Evolutionary conservation across 371 early-diverging fungal species (phyloP), one percentile per base, ranked within the genome.

Genomic region (Mortierella sp.): DNA sequence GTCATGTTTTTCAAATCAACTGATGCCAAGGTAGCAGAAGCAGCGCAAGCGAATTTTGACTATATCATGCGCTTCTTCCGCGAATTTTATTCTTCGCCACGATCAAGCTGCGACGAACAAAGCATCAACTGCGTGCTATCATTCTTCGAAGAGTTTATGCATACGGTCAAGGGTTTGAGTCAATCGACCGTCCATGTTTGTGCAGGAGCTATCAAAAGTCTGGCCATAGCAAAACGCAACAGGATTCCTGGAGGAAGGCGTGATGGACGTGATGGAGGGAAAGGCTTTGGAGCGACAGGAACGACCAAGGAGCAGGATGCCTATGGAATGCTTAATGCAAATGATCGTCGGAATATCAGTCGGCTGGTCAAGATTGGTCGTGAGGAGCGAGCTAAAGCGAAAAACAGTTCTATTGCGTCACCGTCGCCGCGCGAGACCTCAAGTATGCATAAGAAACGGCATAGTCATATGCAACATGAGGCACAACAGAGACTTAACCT

Each of bases 121-220:
- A 62, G 36, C 4, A 69, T 81, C 64, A 81, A 72, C 52, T 81
- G 82, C 36, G 63, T 81, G n/a, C 72, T 81, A 3, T 50, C 72
- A 1, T 81, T 81, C 70, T 76, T 81, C 72, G 82, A 81, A 10
- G 82, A 81, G 50, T 81, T 81, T 69, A 63, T 75, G 76, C 72
- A 76, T n/a, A 55, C 73, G 0, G 70, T 71, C 67, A 72, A 76
- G 43, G 82, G 82, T 1, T 52, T 81, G 16, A 72, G 76, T 36
- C 62, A 76, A 28, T 72, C 82, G 9, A 76, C 62, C 3, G 82
- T 76, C 0, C 82, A 81, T 60, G 59, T 75, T 32, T 81, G 82
- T 58, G 76, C 76, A 13, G 50, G 69, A 0, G 82, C 82, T 8
- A 81, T 81, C 63, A 69, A 75, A 70, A 76, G 58, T 47, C 6